Conservation (phyloP, 805 yeast genomes). For the Hyphopichia homilentoma region DNA sequence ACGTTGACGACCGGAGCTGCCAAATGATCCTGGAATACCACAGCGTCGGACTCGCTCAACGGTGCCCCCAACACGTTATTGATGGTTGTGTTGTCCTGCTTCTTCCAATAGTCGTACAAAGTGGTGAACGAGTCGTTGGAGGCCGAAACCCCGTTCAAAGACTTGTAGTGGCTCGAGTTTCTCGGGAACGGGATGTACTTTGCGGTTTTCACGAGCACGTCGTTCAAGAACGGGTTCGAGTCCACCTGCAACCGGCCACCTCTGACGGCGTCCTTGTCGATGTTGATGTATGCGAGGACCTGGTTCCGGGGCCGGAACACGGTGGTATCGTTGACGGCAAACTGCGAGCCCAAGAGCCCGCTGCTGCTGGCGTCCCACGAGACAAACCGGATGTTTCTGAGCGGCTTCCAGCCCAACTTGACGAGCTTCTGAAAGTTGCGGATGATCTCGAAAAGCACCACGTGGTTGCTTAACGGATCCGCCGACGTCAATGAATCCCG, state of each 20-base stretch:
- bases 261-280: conserved; percentile 35
- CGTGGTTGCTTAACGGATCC: conserved; percentile 38
- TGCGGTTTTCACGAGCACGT: conserved; percentile 24
- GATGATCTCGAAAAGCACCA: conserved; percentile 36
- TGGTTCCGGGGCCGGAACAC: conserved; percentile 19
- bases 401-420: conserved; percentile 39
- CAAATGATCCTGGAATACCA: conserved; percentile 28
- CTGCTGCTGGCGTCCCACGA: conserved; percentile 39
- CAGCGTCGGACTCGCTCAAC: conserved; percentile 20
- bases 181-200: conserved; percentile 30
- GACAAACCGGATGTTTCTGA: conserved; percentile 35
- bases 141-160: conserved; percentile 10
- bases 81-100: conserved; percentile 28
- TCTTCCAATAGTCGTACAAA: conserved; percentile 30
- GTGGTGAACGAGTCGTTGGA: conserved; percentile 19
- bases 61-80: conserved; percentile 28
- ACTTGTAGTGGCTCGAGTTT: conserved; percentile 13
- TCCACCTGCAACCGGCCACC: conserved; percentile 35
- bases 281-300: conserved; percentile 32
- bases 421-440: conserved; percentile 28
- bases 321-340: conserved; percentile 15
- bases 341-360: conserved; percentile 30
- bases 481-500: conserved; percentile 35
- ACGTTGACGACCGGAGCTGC: conserved; percentile 30
- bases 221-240: conserved; percentile 33